phyloP scores from a whole-genome alignment of 2,329 filamentous ascomycete genomes.

The Byssothecium circinans region DNA sequence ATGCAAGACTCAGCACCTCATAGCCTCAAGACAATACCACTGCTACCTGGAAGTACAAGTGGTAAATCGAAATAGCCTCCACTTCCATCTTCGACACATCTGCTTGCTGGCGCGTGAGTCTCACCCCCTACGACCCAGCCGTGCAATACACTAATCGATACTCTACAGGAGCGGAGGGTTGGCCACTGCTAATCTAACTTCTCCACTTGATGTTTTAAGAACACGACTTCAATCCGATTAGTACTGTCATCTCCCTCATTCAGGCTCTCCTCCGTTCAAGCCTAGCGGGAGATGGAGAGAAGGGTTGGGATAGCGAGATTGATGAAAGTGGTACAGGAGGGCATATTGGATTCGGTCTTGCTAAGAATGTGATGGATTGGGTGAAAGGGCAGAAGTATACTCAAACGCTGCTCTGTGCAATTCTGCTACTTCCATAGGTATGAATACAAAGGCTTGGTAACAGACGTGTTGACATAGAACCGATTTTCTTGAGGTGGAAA shows the following conservation, averaged over 20 bases:
- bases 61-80: conserved; percentile 1
- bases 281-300: too few relatives aligned
- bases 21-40: conserved; percentile 2
- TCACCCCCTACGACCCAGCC: background rate
- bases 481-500: too few relatives aligned
- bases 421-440: too few relatives aligned
- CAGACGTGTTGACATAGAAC: too few relatives aligned
- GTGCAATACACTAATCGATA: conserved; percentile 2
- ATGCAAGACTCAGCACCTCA: conserved; percentile 5
- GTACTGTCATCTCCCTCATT: background rate
- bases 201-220: conserved; percentile 7
- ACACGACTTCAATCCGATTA: conserved; percentile 7
- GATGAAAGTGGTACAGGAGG: too few relatives aligned
- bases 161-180: conserved; percentile 6
- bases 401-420: too few relatives aligned
- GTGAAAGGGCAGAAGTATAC: too few relatives aligned
- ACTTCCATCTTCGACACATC: conserved; percentile 1
- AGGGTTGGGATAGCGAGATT: too few relatives aligned
- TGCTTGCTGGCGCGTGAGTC: conserved; percentile 4
- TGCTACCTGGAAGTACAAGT: conserved; percentile 1
- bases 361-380: too few relatives aligned
- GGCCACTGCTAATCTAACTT: conserved; percentile 5
- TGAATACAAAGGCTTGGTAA: too few relatives aligned
- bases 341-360: too few relatives aligned
- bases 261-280: background rate